Percentiles rank a stretch among this genome's conserved stretches.
Evolutionary conservation across 768 basidiomycete genomes (phyloP).

Genomic region (Cyathus striatus): DNA sequence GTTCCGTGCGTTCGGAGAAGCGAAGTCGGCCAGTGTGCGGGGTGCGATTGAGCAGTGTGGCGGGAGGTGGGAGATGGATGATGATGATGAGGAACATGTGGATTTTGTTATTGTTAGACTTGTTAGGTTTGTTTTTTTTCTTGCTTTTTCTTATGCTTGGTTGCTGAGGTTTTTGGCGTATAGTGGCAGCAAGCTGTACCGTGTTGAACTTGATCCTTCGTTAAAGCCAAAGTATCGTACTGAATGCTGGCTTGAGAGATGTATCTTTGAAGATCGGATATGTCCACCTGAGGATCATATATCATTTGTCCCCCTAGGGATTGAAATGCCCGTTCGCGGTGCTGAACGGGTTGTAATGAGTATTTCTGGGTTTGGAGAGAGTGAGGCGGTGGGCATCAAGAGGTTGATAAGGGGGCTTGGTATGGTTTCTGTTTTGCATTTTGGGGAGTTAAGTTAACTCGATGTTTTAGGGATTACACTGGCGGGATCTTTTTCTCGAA

Average conservation of each 20-base stretch:
- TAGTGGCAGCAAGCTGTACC: constrained; percentile 70
- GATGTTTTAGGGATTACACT: constrained; percentile 44
- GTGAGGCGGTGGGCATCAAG: constrained; percentile 60
- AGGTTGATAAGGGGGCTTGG: constrained; percentile 67
- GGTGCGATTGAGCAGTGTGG: constrained; percentile 57
- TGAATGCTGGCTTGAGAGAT: constrained; percentile 92
- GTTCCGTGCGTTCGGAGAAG: constrained; percentile 66
- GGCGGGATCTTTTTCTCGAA: constrained; percentile 55
- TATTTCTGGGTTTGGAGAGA: constrained; percentile 71
- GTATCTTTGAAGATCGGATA: constrained; percentile 71
- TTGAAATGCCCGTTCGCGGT: constrained; percentile 59
- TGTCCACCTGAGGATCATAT: constrained; percentile 64
- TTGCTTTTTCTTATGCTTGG: not conserved
- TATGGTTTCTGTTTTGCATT: constrained; percentile 18
- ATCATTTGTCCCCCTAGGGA: constrained; percentile 61
- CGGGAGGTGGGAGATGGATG: constrained; percentile 40
- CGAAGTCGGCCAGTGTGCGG: constrained; percentile 50
- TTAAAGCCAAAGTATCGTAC: constrained; percentile 65
- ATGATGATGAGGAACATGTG: constrained; percentile 47
- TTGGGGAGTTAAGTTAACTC: not conserved
- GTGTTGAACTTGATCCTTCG: constrained; percentile 43
- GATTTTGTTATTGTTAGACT: constrained; percentile 70
- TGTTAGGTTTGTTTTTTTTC: constrained; percentile 53
- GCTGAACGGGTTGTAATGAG: constrained; percentile 56
- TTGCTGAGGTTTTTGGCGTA: constrained; percentile 4